Evolutionary conservation across 2,329 filamentous ascomycete genomes (phyloP).

Genomic region (Bipolaris sorokiniana): DNA sequence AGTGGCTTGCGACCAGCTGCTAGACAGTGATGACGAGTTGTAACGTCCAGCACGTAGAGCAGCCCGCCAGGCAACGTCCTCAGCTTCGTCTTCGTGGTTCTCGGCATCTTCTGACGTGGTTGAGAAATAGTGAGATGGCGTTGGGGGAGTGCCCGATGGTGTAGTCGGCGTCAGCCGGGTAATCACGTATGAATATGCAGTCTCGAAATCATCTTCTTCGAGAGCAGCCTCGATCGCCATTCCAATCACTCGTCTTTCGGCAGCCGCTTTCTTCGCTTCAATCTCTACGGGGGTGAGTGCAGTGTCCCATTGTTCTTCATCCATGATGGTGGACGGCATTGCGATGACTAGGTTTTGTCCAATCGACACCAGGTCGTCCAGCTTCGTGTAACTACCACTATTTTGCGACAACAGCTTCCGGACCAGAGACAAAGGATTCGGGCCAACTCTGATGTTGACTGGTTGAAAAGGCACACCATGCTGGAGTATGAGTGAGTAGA

Average conservation of each 20-base stretch:
- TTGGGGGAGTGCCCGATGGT: constrained; percentile 31
- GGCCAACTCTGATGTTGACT: constrained; percentile 76
- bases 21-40: constrained; percentile 49
- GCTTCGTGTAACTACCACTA: constrained; percentile 71
- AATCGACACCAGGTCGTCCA: constrained; percentile 75
- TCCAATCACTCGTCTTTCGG: constrained; percentile 72
- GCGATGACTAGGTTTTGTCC: constrained; percentile 66
- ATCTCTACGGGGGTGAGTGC: constrained; percentile 28
- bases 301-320: constrained; percentile 59
- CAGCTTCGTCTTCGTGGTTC: constrained; percentile 47
- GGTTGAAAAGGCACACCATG: constrained; percentile 82
- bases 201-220: constrained; percentile 80
- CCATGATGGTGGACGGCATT: constrained; percentile 42
- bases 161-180: constrained; percentile 64
- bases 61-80: constrained; percentile 79
- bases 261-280: constrained; percentile 48
- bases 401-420: constrained; percentile 79
- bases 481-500: constrained; percentile 78
- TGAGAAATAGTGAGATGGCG: constrained; percentile 33
- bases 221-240: constrained; percentile 83
- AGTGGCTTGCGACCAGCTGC: constrained; percentile 47
- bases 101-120: constrained; percentile 31
- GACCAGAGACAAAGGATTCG: constrained; percentile 76
- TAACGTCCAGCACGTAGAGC: constrained; percentile 80
- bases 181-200: constrained; percentile 82